Evolutionary conservation across 768 basidiomycete genomes (phyloP).

Genomic region (Lyophyllum atratum): DNA sequence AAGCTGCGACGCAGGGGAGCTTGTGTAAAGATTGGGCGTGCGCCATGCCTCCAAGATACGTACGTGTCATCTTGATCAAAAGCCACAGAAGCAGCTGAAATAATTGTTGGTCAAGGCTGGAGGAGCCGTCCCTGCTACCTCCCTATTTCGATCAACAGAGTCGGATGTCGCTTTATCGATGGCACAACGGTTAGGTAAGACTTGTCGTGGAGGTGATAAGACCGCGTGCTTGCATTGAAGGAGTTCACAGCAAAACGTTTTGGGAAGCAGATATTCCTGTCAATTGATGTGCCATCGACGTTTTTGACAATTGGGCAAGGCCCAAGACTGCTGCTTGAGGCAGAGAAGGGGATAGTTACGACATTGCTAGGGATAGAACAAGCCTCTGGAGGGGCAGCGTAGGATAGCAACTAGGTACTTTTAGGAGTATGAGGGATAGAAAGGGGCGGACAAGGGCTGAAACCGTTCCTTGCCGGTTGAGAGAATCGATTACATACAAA

Average conservation of each 20-base stretch:
- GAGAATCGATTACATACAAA: conserved; percentile 22
- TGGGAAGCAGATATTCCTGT: conserved; percentile 70
- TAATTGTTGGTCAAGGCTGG: conserved; percentile 26
- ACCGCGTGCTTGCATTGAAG: conserved; percentile 16
- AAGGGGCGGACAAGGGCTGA: conserved; percentile 8
- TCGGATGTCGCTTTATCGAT: conserved; percentile 71
- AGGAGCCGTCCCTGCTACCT: conserved; percentile 51
- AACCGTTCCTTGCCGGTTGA: conserved; percentile 15
- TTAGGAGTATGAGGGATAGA: background rate
- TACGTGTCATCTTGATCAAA: conserved; percentile 26
- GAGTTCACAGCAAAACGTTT: conserved; percentile 58
- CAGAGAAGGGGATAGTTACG: conserved; percentile 62
- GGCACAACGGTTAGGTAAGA: conserved; percentile 79
- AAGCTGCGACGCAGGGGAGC: conserved; percentile 53
- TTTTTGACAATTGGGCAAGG: conserved; percentile 50
- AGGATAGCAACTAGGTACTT: background rate
- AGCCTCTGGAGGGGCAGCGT: background rate
- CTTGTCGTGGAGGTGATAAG: conserved; percentile 8
- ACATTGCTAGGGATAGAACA: conserved; percentile 37
- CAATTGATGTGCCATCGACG: conserved; percentile 53
- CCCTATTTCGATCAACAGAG: conserved; percentile 61
- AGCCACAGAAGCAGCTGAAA: conserved; percentile 10
- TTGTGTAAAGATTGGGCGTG: conserved; percentile 81
- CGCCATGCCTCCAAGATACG: conserved; percentile 64
- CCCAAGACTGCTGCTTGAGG: conserved; percentile 48